Conservation (phyloP, 2,329 filamentous ascomycete species). For the Colletotrichum ledebouriae region DNA sequence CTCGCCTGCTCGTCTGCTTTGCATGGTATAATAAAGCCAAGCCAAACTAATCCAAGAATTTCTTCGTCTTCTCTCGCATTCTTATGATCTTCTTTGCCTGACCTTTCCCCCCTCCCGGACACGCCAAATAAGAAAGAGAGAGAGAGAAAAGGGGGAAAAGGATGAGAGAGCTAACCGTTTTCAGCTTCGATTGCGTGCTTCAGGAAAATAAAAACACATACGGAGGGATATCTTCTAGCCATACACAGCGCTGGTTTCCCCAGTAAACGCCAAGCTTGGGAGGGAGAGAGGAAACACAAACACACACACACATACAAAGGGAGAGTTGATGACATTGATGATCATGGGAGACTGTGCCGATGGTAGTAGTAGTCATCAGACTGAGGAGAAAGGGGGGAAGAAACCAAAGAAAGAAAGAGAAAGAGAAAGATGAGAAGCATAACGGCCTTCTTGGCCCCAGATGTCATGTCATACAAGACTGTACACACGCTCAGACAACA, state of each 20-base stretch:
- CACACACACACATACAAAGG: neutral
- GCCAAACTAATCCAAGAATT: no score
- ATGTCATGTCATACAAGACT: constrained; percentile 17
- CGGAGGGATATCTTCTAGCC: constrained; percentile 22
- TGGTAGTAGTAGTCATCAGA: neutral
- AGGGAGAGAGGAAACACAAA: neutral
- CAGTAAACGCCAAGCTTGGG: constrained; percentile 23
- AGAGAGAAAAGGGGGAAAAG: no score
- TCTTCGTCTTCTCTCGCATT: no score
- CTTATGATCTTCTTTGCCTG: neutral
- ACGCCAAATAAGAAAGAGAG: neutral
- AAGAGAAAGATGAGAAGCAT: no score
- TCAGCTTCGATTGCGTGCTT: no score
- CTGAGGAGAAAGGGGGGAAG: neutral
- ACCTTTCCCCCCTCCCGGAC: neutral
- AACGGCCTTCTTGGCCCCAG: neutral
- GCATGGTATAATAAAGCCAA: no score
- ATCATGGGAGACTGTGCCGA: neutral
- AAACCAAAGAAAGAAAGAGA: no score
- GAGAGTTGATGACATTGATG: neutral
- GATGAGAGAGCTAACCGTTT: neutral
- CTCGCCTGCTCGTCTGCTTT: no score
- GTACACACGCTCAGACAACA: neutral
- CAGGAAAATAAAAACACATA: constrained; percentile 3
- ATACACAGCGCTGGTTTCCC: constrained; percentile 18